A percentile compares a stretch with the other conserved stretches of the same genome.
phyloP scores from a whole-genome alignment of 2,329 filamentous ascomycete species.

The Nothophoma quercina region DNA sequence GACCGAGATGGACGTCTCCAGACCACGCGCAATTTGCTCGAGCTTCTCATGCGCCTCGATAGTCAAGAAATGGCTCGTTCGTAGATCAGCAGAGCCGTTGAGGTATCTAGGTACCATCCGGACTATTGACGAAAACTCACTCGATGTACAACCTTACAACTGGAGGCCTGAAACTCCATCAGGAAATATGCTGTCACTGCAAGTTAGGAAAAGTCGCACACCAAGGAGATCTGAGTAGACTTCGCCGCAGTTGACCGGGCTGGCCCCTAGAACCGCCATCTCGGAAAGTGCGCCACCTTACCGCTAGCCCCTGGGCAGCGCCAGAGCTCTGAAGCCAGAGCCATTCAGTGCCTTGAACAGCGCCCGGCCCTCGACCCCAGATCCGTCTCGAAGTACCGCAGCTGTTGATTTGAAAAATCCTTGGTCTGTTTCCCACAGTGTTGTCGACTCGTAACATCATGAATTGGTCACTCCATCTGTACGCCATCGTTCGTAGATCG shows the following conservation, averaged over 20 bases:
- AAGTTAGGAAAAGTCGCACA: neutral
- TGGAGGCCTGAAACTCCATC: neutral
- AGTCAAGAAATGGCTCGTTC: neutral
- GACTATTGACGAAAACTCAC: neutral
- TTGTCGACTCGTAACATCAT: neutral
- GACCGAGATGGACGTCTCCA: slow-evolving; percentile 9
- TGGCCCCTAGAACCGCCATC: neutral
- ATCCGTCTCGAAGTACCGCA: neutral
- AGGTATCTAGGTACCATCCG: neutral
- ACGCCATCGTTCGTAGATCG: slow-evolving; percentile 2
- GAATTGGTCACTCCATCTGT: neutral
- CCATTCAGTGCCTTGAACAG: too few species aligned
- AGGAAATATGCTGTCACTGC: neutral
- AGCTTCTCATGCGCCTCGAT: neutral
- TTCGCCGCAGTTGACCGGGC: slow-evolving; percentile 9
- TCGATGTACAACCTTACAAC: neutral
- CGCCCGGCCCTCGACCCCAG: neutral
- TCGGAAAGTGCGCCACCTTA: neutral
- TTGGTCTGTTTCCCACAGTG: neutral
- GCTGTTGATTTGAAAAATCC: neutral
- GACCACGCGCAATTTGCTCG: slow-evolving; percentile 5
- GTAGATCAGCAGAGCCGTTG: neutral
- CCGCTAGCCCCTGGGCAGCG: neutral
- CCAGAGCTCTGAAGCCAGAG: neutral
- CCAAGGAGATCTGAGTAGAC: neutral